Evolutionary conservation across 2,329 filamentous ascomycete species (phyloP).

Genomic region (Epichloe typhina): DNA sequence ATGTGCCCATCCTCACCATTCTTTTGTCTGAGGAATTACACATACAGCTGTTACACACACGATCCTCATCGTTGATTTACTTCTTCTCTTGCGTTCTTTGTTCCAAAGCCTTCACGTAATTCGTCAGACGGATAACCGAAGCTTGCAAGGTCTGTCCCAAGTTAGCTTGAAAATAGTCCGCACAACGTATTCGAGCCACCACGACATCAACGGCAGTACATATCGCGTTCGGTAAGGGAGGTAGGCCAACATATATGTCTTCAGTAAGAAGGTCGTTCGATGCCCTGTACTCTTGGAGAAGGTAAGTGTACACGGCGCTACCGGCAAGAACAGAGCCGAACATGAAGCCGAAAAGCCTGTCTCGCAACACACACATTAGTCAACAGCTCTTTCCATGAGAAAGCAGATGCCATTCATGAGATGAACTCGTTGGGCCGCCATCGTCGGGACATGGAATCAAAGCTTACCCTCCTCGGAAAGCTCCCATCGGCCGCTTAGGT

Average conservation of each 20-base stretch:
- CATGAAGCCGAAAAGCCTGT: constrained; percentile 81
- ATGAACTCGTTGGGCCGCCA: neutral
- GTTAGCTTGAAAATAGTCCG: neutral
- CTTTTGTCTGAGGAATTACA: neutral
- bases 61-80: neutral
- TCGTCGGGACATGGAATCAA: constrained; percentile 4
- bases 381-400: neutral
- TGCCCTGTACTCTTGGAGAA: constrained; percentile 84
- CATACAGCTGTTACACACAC: neutral
- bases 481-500: constrained; percentile 45
- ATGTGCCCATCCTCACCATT: too few relatives aligned
- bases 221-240: neutral
- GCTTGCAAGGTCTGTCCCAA: constrained; percentile 62
- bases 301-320: constrained; percentile 77
- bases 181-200: neutral
- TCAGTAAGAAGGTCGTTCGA: constrained; percentile 88
- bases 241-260: constrained; percentile 80
- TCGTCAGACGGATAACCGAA: constrained; percentile 74
- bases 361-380: constrained; percentile 1
- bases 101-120: constrained; percentile 72
- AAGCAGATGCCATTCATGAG: neutral
- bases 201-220: neutral
- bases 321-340: constrained; percentile 70
- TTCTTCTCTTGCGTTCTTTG: constrained; percentile 56
- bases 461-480: constrained; percentile 48